A percentile compares a stretch with the other conserved stretches of the same genome.
phyloP scores from a whole-genome alignment of 2,329 filamentous ascomycete species.

The Pseudonectria buxi region DNA sequence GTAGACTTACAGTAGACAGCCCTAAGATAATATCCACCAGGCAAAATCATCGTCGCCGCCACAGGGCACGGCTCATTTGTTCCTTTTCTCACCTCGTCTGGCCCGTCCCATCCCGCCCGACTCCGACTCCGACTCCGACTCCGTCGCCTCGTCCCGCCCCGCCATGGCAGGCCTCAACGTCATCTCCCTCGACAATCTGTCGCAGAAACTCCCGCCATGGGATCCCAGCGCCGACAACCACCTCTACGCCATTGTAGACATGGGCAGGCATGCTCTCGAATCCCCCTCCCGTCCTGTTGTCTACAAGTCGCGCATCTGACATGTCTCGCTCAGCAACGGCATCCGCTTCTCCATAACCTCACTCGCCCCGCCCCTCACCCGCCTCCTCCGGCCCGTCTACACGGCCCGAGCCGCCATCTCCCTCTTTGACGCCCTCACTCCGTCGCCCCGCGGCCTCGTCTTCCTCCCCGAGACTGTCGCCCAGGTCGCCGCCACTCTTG shows the following conservation, averaged over 20 bases:
- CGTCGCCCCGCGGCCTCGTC: constrained; percentile 30
- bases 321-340: constrained; percentile 59
- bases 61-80: too few species aligned
- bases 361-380: constrained; percentile 61
- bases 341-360: constrained; percentile 88
- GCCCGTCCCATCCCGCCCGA: neutral
- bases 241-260: constrained; percentile 51
- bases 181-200: constrained; percentile 46
- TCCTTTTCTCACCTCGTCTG: too few species aligned
- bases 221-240: constrained; percentile 38
- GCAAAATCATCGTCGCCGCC: too few species aligned
- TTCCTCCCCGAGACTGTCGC: constrained; percentile 53
- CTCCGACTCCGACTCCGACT: too few species aligned
- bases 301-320: constrained; percentile 1
- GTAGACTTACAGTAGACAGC: too few species aligned
- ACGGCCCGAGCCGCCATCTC: constrained; percentile 75
- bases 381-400: constrained; percentile 71
- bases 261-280: constrained; percentile 47
- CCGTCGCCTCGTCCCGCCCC: neutral
- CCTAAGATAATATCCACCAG: too few species aligned
- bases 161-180: constrained; percentile 33
- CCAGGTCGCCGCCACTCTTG: constrained; percentile 59
- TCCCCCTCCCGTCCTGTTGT: neutral
- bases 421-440: constrained; percentile 73
- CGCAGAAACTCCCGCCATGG: constrained; percentile 44